These are phyloP conservation scores for Pisolithus marmoratus DNA, from an alignment of 768 basidiomycete species.

Conservation along the genomic window DNA sequence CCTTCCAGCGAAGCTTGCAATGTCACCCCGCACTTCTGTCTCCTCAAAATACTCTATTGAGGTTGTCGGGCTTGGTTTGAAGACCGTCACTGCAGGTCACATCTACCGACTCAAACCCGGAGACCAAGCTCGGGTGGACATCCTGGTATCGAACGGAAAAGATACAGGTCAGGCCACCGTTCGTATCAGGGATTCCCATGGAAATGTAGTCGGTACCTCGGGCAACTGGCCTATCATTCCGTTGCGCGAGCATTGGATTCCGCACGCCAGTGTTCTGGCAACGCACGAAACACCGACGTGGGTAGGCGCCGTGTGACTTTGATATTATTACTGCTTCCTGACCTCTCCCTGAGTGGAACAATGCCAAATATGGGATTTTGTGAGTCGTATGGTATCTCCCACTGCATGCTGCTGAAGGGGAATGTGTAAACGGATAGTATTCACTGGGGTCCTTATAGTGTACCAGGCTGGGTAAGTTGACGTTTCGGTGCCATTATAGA, in stretches of 20 bases:
- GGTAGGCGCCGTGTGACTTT: conserved; percentile 28
- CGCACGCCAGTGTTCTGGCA: conserved; percentile 30
- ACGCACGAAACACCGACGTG: conserved; percentile 51
- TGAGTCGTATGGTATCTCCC: conserved; percentile 19
- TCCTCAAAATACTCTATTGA: conserved; percentile 30
- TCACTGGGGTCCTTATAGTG: conserved; percentile 46
- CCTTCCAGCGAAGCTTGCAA: conserved; percentile 28
- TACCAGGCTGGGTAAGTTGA: conserved; percentile 36
- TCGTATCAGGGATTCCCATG: conserved; percentile 29
- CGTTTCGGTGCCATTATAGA: neutral
- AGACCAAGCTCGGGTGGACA: conserved; percentile 47
- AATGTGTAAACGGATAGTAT: conserved; percentile 27
- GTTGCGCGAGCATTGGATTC: conserved; percentile 36
- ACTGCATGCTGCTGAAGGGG: neutral
- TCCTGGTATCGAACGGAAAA: conserved; percentile 36
- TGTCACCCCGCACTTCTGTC: conserved; percentile 26
- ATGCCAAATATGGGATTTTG: conserved; percentile 55
- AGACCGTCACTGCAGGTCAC: conserved; percentile 37
- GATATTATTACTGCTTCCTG: neutral
- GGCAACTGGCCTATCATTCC: conserved; percentile 34
- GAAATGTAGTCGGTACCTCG: conserved; percentile 30
- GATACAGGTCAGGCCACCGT: conserved; percentile 25
- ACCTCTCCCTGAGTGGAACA: conserved; percentile 34
- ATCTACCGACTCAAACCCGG: conserved; percentile 43
- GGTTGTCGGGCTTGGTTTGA: conserved; percentile 34